Base-by-base conservation (phyloP, 2,329 filamentous ascomycete species). In the Apiospora aurea region DNA sequence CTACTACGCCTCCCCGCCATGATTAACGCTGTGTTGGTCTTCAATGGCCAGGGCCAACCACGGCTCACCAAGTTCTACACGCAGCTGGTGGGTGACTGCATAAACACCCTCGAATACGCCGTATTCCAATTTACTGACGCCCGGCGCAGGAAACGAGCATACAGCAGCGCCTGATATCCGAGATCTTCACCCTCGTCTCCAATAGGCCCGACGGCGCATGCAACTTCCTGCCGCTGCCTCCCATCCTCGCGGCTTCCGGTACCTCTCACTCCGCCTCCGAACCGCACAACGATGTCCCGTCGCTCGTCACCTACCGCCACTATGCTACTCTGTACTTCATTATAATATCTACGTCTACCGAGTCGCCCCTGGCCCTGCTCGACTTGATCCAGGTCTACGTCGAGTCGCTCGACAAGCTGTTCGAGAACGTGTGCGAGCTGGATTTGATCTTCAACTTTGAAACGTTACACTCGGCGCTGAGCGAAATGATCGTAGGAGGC, bases 361-460 rank as follows among this genome's bases (percentile, higher is more conserved):
- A 99, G 83, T 97, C 94, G 0, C 96, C 96, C 0, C 92, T 99
- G 3, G 96, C 96, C 0, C 88, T 99, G 34, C 95, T 99, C 74
- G 96, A 99, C 82, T 86, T 99, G 71, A 98, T 99, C 75, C 96
- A 99, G 83, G 96, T 99, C 73, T 99, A 98, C 79, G 96, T 99
- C 75, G 96, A 99, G 83, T 92, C 96, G 0, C 89, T 99, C 47
- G 96, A 99, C 82, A 91, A 94, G 75, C 87, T 99, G 53, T 99
- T 99, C 80, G 96, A 98, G 84, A 98, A 99, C 81, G 96, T 99
- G 13, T 99, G 96, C 87, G 96, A 99, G 85, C 87, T 99, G 71
- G 95, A 99, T 82, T 88, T 99, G 77, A 99, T 99, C 82, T 99
- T 99, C 86, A 98, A 98, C 81, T 99, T 97, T 78, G 96, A 99